Conservation (phyloP, 2,329 filamentous ascomycete genomes). For the Ophiostoma australiae region DNA sequence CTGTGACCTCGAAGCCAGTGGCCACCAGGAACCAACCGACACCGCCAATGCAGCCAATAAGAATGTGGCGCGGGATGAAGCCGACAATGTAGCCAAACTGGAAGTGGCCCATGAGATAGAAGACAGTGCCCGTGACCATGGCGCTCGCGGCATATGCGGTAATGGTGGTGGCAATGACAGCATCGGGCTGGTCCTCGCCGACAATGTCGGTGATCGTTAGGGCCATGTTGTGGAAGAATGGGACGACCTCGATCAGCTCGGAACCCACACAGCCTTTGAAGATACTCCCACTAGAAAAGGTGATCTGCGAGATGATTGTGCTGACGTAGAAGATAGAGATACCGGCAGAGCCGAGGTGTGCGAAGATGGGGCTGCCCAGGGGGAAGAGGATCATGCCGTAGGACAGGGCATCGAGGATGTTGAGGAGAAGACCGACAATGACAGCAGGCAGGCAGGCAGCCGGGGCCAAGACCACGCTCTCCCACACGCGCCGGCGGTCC, state of each 20-base stretch:
- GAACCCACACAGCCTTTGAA: slow-evolving; percentile 91
- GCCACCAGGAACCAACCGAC: slow-evolving; percentile 92
- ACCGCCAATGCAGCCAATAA: slow-evolving; percentile 95
- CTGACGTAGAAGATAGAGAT: slow-evolving; percentile 99
- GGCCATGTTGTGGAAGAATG: slow-evolving; percentile 99
- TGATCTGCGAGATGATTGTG: slow-evolving; percentile 88
- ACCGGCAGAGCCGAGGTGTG: slow-evolving; percentile 79
- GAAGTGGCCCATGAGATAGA: slow-evolving; percentile 84
- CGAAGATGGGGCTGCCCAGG: slow-evolving; percentile 79
- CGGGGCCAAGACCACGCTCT: slow-evolving; percentile 60
- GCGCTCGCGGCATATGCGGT: slow-evolving; percentile 86
- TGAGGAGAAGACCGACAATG: slow-evolving; percentile 80
- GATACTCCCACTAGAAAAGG: slow-evolving; percentile 79
- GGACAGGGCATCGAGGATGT: slow-evolving; percentile 88
- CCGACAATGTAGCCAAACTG: slow-evolving; percentile 87
- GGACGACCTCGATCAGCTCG: slow-evolving; percentile 97
- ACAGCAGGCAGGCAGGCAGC: slow-evolving; percentile 75
- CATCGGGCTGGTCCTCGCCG: slow-evolving; percentile 73
- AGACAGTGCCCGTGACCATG: slow-evolving; percentile 82
- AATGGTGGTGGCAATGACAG: slow-evolving; percentile 90
- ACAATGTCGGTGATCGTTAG: slow-evolving; percentile 75
- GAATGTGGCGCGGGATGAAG: slow-evolving; percentile 92
- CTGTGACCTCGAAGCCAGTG: slow-evolving; percentile 90
- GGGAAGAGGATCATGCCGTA: slow-evolving; percentile 98
- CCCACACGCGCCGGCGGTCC: slow-evolving; percentile 62